Evolutionary conservation across 805 yeast species (phyloP), one percentile per base, ranked within the genome.

Genomic region (Sungouiozyma ichnusensis): DNA sequence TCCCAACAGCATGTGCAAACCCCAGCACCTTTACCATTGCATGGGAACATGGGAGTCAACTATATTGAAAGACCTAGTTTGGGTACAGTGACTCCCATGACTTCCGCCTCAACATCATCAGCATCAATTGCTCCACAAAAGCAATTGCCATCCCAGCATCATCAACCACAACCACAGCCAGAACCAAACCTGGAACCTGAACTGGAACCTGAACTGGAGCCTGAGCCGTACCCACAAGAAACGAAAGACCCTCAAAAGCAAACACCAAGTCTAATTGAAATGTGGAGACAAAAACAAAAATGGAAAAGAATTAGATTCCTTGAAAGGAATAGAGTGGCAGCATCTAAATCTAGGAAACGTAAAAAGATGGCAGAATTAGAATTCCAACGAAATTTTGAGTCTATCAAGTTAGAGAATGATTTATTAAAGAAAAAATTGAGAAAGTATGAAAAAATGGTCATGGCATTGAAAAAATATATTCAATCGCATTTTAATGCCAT

Each of bases 321-420:
- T 42, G 80, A 76, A 50, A 57, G 81, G 41, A 76, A 76, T 49
- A 57, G 82, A 43, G 60, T 74, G 5, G 81, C 81, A 0, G 82
- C 82, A 0, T 68, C 74, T 29, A 76, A 74, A 53, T 76, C 81
- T 58, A 66, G 82, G 46, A 78, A 75, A 47, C 62, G 80, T 35
- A 76, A 76, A 60, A 76, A 76, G 49, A 72, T 74, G 38, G 76
- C 80, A 2, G 86, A 80, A 50, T 69, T 71, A 43, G 75, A 77
- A 55, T 58, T 81, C 43, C 77, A 76, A 53, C 72, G 68, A 44
- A 78, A 74, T 48, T 70, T 77, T 18, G 71, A 66, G 34, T 67
- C 65, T 40, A 66, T 69, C 36, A 65, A 69, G 41, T 49, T 47
- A 15, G 73, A 76, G 44, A 68, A 75, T 39, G 53, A 50, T 2